Evolutionary conservation across 371 early-diverging fungal genomes (phyloP), one percentile per base, ranked within the genome.

Genomic region (Mucor sp.): DNA sequence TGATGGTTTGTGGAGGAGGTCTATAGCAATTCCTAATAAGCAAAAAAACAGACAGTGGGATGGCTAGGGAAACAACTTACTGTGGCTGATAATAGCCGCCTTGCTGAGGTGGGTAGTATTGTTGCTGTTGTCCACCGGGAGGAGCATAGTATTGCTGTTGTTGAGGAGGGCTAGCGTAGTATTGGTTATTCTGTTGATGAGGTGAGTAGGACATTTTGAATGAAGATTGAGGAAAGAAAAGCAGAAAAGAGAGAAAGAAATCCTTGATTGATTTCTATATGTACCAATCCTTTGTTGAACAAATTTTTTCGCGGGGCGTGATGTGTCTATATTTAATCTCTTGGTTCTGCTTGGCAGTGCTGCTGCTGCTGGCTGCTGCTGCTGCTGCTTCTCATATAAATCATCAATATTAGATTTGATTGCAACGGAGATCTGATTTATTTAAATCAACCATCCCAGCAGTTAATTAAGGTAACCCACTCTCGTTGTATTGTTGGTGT

Each of bases 1-100:
- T 53, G 33, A 76, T 66, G 8, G 77, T 70, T 55, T 70, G 71
- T 33, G 77, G 77, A 28, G 70, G 64, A 35, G 77, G 77, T 41
- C 77, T 76, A 66, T 17, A 25, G 4, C 1, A 32, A 56, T 28
- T 6, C 11, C 21, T 55, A 53, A n/a, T 44, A 5, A 33, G 17
- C n/a, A n/a, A n/a, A n/a, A n/a, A n/a, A n/a, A n/a, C n/a, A n/a
- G n/a, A n/a, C n/a, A n/a, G n/a, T n/a, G n/a, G n/a, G n/a, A n/a
- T n/a, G n/a, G n/a, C n/a, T n/a, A n/a, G 17, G 27, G 17, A 5
- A 43, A 43, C 8, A 47, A 58, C 57, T 73, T 73, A 73, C 74
- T 62, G 58, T 23, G 73, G 73, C 62, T 72, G 74, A 28, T 73
- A 73, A 28, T 69, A 69, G 44, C 65, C 65, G 27, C 62, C 58